phyloP scores from a whole-genome alignment of 2,329 filamentous ascomycete genomes.

The Neofusicoccum umdonicola region DNA sequence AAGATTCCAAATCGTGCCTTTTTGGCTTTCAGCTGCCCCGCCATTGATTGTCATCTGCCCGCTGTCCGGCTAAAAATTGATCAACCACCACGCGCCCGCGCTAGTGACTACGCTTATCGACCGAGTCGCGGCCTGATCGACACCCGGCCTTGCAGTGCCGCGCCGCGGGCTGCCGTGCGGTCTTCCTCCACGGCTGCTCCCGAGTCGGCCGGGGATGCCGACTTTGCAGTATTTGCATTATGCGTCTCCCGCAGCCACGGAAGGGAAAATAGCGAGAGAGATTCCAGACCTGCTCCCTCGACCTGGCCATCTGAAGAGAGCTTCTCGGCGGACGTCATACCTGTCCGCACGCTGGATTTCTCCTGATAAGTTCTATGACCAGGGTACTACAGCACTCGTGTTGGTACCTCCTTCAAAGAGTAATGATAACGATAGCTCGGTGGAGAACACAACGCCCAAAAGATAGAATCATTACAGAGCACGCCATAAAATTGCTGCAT shows the following conservation, averaged over 20 bases:
- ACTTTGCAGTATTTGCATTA: background rate
- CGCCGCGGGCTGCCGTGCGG: background rate
- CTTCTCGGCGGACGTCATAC: background rate
- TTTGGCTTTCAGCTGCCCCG: background rate
- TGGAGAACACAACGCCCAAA: background rate
- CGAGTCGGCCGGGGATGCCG: background rate
- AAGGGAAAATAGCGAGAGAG: background rate
- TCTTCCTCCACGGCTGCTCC: background rate
- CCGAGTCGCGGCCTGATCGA: background rate
- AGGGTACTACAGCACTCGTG: background rate
- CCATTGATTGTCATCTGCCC: background rate
- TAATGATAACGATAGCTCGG: background rate
- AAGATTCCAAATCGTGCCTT: background rate
- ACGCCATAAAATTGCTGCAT: background rate
- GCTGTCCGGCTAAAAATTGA: background rate
- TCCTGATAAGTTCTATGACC: background rate
- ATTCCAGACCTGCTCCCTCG: background rate
- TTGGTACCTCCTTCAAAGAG: background rate
- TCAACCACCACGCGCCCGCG: background rate
- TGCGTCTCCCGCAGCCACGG: background rate
- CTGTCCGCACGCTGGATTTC: background rate
- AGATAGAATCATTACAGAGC: background rate
- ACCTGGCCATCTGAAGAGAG: background rate
- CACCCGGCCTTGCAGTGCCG: background rate
- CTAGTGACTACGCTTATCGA: background rate